Evolutionary conservation across 2,329 filamentous ascomycete genomes (phyloP).

Genomic region (Alternaria sp.): DNA sequence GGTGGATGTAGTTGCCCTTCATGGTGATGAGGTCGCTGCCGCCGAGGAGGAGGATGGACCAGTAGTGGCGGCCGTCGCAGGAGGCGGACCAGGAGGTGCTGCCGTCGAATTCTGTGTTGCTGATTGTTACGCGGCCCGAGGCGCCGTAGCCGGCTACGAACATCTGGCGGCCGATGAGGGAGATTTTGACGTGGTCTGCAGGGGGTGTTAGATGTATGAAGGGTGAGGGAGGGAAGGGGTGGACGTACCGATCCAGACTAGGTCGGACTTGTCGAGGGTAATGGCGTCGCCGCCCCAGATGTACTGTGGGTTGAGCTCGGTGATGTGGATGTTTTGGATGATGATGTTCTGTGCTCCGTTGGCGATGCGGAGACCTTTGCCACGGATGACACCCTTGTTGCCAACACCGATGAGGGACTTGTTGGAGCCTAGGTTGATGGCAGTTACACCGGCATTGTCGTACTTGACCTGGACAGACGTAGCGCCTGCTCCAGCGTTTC

Average conservation of each 20-base stretch:
- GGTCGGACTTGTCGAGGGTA: conserved; percentile 35
- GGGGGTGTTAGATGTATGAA: background rate
- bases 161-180: conserved; percentile 21
- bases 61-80: conserved; percentile 29
- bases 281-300: conserved; percentile 49
- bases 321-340: conserved; percentile 50
- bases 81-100: conserved; percentile 17
- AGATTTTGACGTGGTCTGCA: conserved; percentile 25
- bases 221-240: background rate
- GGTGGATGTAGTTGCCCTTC: conserved; percentile 25
- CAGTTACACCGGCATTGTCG: conserved; percentile 32
- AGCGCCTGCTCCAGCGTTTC: conserved; percentile 8
- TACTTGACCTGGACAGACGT: conserved; percentile 31
- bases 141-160: conserved; percentile 18
- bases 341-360: conserved; percentile 38
- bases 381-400: conserved; percentile 44
- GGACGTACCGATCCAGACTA: conserved; percentile 40
- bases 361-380: conserved; percentile 16
- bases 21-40: conserved; percentile 20
- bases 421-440: conserved; percentile 46
- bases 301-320: conserved; percentile 47
- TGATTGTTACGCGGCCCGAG: conserved; percentile 21
- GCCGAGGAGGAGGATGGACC: conserved; percentile 20
- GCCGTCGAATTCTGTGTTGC: conserved; percentile 28
- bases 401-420: conserved; percentile 52